These are phyloP conservation scores for Ustilago crameri DNA, from an alignment of 1,284 basidiomycete species.

Conservation along the genomic window DNA sequence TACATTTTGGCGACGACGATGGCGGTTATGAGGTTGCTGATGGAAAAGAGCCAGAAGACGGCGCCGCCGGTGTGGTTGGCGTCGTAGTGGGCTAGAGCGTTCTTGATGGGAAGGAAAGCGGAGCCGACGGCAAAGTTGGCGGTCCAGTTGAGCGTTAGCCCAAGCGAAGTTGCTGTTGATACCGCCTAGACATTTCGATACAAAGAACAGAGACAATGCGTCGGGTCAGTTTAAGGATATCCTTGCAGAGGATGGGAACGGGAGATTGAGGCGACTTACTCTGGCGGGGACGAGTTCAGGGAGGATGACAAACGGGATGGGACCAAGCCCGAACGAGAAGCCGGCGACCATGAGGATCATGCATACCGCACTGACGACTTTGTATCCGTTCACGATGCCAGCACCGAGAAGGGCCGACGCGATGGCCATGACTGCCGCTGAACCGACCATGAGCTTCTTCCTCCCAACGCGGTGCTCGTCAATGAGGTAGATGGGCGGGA, in stretches of 20 bases:
- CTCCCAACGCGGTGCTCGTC: conserved; percentile 72
- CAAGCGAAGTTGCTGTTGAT: conserved; percentile 83
- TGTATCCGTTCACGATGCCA: conserved; percentile 73
- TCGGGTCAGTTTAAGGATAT: neutral
- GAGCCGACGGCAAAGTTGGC: conserved; percentile 84
- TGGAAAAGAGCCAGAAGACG: conserved; percentile 57
- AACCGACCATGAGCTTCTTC: conserved; percentile 68
- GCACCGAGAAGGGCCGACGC: conserved; percentile 79
- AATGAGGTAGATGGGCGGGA: conserved; percentile 84
- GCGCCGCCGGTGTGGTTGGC: conserved; percentile 50
- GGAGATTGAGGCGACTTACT: conserved; percentile 12
- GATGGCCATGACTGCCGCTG: conserved; percentile 74
- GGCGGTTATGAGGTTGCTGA: conserved; percentile 46
- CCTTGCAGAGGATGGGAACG: neutral
- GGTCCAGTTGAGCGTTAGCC: conserved; percentile 86
- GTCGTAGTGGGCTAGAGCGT: conserved; percentile 72
- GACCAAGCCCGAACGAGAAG: conserved; percentile 89
- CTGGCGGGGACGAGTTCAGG: conserved; percentile 83
- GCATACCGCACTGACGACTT: conserved; percentile 76
- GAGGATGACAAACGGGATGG: conserved; percentile 89
- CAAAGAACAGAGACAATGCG: neutral
- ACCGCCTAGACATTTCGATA: conserved; percentile 74
- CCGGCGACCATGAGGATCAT: conserved; percentile 88
- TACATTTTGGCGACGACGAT: conserved; percentile 47
- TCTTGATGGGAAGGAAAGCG: conserved; percentile 82